These are phyloP conservation scores for Anisodus tanguticus DNA, from an alignment of 257 asterid species.

Conservation along the genomic window DNA sequence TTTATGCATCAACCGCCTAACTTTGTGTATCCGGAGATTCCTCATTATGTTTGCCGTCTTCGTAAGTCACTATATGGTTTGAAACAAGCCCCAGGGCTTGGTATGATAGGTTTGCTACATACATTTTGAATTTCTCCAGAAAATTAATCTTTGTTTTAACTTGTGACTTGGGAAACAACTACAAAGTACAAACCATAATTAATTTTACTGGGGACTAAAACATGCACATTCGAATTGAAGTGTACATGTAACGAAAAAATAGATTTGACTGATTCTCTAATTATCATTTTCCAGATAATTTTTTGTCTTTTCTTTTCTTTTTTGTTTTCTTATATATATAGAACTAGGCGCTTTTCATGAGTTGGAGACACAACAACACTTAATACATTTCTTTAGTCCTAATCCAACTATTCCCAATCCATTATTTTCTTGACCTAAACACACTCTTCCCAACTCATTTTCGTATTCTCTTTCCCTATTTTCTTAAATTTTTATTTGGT, in stretches of 20 bases:
- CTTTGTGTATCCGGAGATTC: too few relatives aligned
- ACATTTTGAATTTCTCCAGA: too few relatives aligned
- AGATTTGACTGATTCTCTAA: neutral
- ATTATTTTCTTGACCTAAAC: conserved; percentile 25
- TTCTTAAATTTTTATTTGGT: neutral
- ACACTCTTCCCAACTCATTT: conserved; percentile 5
- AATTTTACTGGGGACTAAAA: conserved; percentile 1
- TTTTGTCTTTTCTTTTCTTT: neutral
- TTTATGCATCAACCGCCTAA: too few relatives aligned
- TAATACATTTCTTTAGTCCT: neutral
- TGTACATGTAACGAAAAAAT: neutral
- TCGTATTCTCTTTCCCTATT: neutral
- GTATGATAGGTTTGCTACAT: too few relatives aligned
- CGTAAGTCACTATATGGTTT: too few relatives aligned
- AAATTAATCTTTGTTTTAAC: too few relatives aligned
- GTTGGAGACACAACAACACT: neutral
- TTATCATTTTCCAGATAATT: neutral
- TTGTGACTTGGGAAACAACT: neutral
- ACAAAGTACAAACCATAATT: neutral
- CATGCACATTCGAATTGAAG: neutral
- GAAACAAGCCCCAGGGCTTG: too few relatives aligned
- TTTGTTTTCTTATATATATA: neutral
- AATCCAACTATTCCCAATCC: conserved; percentile 22
- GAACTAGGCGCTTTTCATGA: conserved; percentile 19
- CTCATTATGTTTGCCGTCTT: too few relatives aligned